Base-by-base conservation (phyloP, 1,284 basidiomycete species). In the Cutaneotrichosporon sp. region DNA sequence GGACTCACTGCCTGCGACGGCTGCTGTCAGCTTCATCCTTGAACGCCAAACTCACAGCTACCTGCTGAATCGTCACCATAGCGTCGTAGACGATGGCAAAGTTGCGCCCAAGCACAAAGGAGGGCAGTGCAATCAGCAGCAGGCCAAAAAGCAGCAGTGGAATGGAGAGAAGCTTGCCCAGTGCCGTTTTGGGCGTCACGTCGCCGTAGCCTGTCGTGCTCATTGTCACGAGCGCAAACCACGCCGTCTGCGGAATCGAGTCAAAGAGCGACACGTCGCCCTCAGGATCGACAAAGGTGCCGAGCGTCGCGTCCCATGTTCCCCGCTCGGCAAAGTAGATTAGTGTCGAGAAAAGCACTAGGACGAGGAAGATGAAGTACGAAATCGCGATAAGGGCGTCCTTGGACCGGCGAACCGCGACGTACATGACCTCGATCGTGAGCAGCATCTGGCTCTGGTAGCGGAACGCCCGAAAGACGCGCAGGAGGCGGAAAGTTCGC, bases 351-450 rank as follows among this genome's bases (percentile, higher is more conserved):
- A 90, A 92, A 14, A 92, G 83, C 3, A 88, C 83, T 35, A 92
- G 77, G 1, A 89, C 83, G 82, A 90, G 89, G 48, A 84, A 72
- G n/a, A 92, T 86, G 73, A 93, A 92, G 74, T 92, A 93, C 2
- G 83, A 82, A 36, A 93, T 82, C 0, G 90, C 89, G 8, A 90
- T 79, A 0, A 93, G 78, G 1, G 89, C 89, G 62, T 93, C 87
- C 66, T 88, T 85, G 0, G 88, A 90, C 55, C 87, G 79, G 49
- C 85, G 80, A 38, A 91, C 84, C n/a, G 88, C 85, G 34, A 92
- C 80, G 68, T 86, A 90, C 89, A 92, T 92, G 62, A 92, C 88
- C 77, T 92, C 88, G 54, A 92, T 92, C 0, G 90, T 92, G 49
- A 90, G 76, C 15, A 90, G 79, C 60, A 91, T 72, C 55, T 72